Conservation (phyloP, 176 grass and related monocot species). For the Bromus sterilis region DNA sequence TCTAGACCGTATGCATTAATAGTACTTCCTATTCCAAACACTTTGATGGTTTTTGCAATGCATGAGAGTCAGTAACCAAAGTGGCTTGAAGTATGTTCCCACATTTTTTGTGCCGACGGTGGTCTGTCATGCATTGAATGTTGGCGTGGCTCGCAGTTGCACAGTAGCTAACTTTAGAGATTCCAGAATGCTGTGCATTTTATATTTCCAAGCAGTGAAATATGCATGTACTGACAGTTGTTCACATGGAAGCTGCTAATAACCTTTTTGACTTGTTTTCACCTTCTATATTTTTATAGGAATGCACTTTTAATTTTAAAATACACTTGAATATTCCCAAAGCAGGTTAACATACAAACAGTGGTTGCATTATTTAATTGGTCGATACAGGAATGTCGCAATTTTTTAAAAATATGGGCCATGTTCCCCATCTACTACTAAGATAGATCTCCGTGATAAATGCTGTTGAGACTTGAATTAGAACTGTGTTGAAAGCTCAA, state of each 20-base stretch:
- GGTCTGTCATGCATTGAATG: background rate
- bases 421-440: background rate
- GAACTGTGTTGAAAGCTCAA: conserved; percentile 8
- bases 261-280: background rate
- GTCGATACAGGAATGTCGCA: background rate
- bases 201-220: conserved; percentile 9
- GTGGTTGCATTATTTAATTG: background rate
- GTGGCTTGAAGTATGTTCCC: background rate
- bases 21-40: background rate
- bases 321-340: background rate
- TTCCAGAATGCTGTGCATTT: background rate
- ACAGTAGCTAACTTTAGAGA: background rate
- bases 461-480: conserved; percentile 2
- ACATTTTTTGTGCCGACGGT: background rate
- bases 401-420: background rate
- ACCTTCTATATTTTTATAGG: background rate
- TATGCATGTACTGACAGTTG: background rate
- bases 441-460: background rate
- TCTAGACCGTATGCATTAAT: background rate
- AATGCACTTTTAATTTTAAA: background rate
- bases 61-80: background rate
- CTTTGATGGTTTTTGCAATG: background rate
- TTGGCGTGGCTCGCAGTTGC: background rate
- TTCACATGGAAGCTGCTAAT: background rate
- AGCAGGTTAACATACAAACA: background rate